These are phyloP conservation scores for Citropsis articulata DNA, from an alignment of 345 rosid species.

Conservation along the genomic window DNA sequence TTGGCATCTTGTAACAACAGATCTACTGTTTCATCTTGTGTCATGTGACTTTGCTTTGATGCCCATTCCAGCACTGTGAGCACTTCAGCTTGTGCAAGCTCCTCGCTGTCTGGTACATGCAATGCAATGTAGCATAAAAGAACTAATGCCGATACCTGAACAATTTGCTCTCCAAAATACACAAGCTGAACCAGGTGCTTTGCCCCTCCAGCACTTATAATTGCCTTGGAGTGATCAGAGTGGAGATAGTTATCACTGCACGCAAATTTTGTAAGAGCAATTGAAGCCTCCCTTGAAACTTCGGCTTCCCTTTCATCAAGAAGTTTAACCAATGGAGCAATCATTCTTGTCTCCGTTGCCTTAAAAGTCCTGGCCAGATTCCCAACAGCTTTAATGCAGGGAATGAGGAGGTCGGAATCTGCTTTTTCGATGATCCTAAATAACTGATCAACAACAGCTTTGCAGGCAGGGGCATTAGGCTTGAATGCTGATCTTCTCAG, in stretches of 20 bases:
- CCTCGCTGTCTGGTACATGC: slow-evolving; percentile 87
- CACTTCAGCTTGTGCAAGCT: slow-evolving; percentile 70
- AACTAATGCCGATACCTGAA: slow-evolving; percentile 53
- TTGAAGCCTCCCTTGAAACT: slow-evolving; percentile 58
- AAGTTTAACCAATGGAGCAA: slow-evolving; percentile 68
- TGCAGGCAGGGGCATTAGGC: slow-evolving; percentile 89
- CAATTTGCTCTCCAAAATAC: slow-evolving; percentile 73
- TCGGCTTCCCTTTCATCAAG: slow-evolving; percentile 80
- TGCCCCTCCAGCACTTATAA: slow-evolving; percentile 72
- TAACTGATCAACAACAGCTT: slow-evolving; percentile 74
- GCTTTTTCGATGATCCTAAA: slow-evolving; percentile 61
- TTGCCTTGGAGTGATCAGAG: slow-evolving; percentile 76
- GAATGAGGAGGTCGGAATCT: slow-evolving; percentile 66
- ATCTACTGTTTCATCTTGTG: slow-evolving; percentile 52
- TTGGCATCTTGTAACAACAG: slow-evolving; percentile 60
- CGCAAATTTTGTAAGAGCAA: slow-evolving; percentile 78
- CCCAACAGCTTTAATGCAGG: slow-evolving; percentile 77
- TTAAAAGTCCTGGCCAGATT: slow-evolving; percentile 83
- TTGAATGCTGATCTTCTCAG: slow-evolving; percentile 88
- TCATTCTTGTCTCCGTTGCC: slow-evolving; percentile 83
- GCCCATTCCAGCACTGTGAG: slow-evolving; percentile 85
- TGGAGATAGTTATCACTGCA: slow-evolving; percentile 71
- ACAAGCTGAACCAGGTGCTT: slow-evolving; percentile 75
- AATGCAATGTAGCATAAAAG: slow-evolving; percentile 71
- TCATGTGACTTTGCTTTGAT: slow-evolving; percentile 57